Evolutionary conservation across 495 filamentous ascomycete genomes (phyloP), one percentile per base, ranked within the genome.

Genomic region (Stereocaulon alpinum): DNA sequence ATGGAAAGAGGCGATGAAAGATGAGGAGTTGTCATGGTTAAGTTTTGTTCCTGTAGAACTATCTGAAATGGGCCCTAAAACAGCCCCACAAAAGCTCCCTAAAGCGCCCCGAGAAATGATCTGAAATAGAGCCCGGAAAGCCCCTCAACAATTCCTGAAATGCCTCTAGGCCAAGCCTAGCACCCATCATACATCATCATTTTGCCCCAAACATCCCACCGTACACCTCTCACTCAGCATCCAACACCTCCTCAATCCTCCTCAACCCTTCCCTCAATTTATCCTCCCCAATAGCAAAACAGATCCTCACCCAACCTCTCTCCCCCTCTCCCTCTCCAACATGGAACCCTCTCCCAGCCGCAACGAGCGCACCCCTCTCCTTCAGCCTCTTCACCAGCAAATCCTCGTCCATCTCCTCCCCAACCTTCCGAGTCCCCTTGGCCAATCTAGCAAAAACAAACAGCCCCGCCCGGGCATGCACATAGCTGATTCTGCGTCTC

Each of bases 221-320:
- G n/a, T 42, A 42, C 4, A 12, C 48, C 48, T 30, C 48, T 51
- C 29, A 2, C 48, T 30, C 48, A 34, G 6, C 0, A 20, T 29
- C 44, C 22, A 54, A 61, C 27, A 51, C 22, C 2, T 11, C 12
- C 47, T 42, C 55, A n/a, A 62, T 62, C 29, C 55, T 62, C 12
- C 24, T 27, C 5, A 62, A 32, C 12, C 42, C 60, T 20, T 62
- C 55, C 32, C 24, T 27, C 44, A 62, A 41, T 22, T 41, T 30
- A 6, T 41, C 49, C 44, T 48, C 20, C n/a, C 43, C 24, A 4
- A 68, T 56, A 3, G 66, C 58, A 57, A 68, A 68, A 20, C 47
- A 47, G 3, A 68, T 54, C 52, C 66, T 53, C 15, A 49, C 45
- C 67, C 67, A 69, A 2, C 67, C 67, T 41, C 64, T 66, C 22